Evolutionary conservation across 495 filamentous ascomycete genomes (phyloP).

Genomic region (Cercophora scortea): DNA sequence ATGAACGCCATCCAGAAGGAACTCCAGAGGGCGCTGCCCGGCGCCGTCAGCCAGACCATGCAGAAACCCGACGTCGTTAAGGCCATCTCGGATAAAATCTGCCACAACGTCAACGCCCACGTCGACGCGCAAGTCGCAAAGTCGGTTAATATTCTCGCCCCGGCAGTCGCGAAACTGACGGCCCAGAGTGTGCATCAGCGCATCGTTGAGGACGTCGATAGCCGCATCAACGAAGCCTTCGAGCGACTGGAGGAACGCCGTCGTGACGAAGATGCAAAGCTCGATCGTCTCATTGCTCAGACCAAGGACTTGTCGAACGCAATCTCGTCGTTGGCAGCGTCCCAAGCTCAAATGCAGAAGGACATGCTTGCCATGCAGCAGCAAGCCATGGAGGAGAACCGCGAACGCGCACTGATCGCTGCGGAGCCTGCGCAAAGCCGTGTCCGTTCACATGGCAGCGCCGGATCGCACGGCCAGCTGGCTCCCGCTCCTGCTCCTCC

Average conservation of each 20-base stretch:
- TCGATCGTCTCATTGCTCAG: slow-evolving; percentile 70
- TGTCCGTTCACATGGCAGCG: slow-evolving; percentile 11
- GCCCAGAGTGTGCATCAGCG: slow-evolving; percentile 53
- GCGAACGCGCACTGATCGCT: slow-evolving; percentile 2
- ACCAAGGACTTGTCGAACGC: slow-evolving; percentile 65
- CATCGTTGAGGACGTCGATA: slow-evolving; percentile 20
- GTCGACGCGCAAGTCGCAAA: slow-evolving; percentile 62
- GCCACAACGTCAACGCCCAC: slow-evolving; percentile 53
- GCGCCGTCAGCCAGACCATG: slow-evolving; percentile 45
- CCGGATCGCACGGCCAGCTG: slow-evolving; percentile 13
- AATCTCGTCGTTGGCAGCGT: slow-evolving; percentile 59
- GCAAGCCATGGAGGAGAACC: slow-evolving; percentile 12
- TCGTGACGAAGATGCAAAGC: slow-evolving; percentile 63
- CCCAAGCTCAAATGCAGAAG: slow-evolving; percentile 38
- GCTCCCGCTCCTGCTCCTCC: neutral
- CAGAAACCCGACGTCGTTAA: slow-evolving; percentile 63
- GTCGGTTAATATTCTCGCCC: slow-evolving; percentile 54
- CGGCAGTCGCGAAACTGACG: slow-evolving; percentile 50
- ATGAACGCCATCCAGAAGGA: slow-evolving; percentile 52
- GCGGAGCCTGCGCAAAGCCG: slow-evolving; percentile 5
- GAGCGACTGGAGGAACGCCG: slow-evolving; percentile 60
- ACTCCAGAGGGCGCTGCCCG: slow-evolving; percentile 42
- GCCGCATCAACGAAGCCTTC: slow-evolving; percentile 24
- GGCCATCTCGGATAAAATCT: slow-evolving; percentile 60
- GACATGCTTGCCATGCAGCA: slow-evolving; percentile 15